phyloP scores from a whole-genome alignment of 495 filamentous ascomycete genomes.

The Trichoderma virens region DNA sequence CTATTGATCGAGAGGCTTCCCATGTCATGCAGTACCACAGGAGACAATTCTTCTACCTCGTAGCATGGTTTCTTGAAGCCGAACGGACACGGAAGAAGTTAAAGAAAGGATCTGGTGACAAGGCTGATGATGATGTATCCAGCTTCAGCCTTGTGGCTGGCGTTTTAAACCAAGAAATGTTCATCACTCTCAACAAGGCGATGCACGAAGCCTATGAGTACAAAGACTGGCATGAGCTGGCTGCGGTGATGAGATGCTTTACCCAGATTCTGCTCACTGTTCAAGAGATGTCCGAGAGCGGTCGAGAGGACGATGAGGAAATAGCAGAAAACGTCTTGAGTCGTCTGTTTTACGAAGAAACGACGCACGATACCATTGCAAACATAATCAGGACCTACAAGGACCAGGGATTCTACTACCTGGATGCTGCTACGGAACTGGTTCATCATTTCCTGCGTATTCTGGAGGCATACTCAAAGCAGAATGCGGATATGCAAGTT shows the following conservation, averaged over 20 bases:
- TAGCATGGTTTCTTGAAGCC: slow-evolving; percentile 90
- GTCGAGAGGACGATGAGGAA: slow-evolving; percentile 87
- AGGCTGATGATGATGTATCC: slow-evolving; percentile 46
- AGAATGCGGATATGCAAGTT: slow-evolving; percentile 88
- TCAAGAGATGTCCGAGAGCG: slow-evolving; percentile 83
- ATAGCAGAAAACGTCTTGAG: slow-evolving; percentile 97
- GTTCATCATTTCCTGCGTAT: slow-evolving; percentile 86
- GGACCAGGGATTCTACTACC: slow-evolving; percentile 86
- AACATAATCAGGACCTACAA: slow-evolving; percentile 75
- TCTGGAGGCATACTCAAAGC: slow-evolving; percentile 87
- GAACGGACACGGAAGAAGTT: slow-evolving; percentile 66
- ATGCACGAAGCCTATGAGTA: slow-evolving; percentile 72
- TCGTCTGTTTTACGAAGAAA: slow-evolving; percentile 96
- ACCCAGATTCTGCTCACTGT: slow-evolving; percentile 82
- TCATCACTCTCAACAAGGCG: slow-evolving; percentile 74
- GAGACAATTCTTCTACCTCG: slow-evolving; percentile 84
- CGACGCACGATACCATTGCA: slow-evolving; percentile 79
- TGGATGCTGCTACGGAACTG: slow-evolving; percentile 88
- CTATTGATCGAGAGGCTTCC: slow-evolving; percentile 86
- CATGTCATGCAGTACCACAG: slow-evolving; percentile 65
- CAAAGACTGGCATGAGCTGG: slow-evolving; percentile 80
- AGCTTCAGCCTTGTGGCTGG: slow-evolving; percentile 80
- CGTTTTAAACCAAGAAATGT: slow-evolving; percentile 86
- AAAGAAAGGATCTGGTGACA: slow-evolving; percentile 32
- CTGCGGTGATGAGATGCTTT: slow-evolving; percentile 85